Conservation (phyloP, 306 rosid species). For the Vigna unguiculata region DNA sequence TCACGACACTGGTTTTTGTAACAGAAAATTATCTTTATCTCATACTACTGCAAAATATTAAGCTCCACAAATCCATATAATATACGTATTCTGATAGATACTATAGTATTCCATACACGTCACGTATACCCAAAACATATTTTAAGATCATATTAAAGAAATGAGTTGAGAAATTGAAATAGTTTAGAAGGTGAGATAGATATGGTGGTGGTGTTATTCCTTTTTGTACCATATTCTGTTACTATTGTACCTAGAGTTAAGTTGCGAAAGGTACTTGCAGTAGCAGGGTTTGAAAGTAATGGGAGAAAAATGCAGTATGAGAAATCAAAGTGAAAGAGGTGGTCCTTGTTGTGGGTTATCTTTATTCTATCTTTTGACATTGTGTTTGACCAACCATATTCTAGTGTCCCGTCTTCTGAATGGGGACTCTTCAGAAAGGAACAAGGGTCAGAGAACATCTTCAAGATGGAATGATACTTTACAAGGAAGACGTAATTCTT, state of each 20-base stretch:
- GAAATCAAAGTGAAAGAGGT: slow-evolving; percentile 26
- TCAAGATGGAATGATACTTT: slow-evolving; percentile 25
- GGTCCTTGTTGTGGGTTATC: slow-evolving; percentile 34
- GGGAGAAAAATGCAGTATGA: background rate
- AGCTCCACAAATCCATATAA: no score
- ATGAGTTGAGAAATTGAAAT: background rate
- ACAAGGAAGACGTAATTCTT: slow-evolving; percentile 7
- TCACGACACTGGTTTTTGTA: no score
- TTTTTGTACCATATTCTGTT: slow-evolving; percentile 10
- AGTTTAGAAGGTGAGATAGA: background rate
- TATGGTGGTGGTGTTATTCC: background rate
- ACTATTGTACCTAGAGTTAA: background rate
- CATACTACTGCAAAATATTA: background rate
- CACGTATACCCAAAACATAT: no score
- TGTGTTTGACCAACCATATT: slow-evolving; percentile 26
- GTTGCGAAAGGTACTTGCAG: background rate
- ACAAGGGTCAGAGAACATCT: slow-evolving; percentile 12
- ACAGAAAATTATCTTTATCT: background rate
- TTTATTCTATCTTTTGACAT: slow-evolving; percentile 41
- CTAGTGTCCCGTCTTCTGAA: slow-evolving; percentile 16
- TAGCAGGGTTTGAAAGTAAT: background rate
- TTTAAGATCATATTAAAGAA: no score
- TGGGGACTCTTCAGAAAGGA: slow-evolving; percentile 25
- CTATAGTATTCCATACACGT: no score
- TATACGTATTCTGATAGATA: no score